Conservation (phyloP, 306 rosid species). For the Argentina anserina region DNA sequence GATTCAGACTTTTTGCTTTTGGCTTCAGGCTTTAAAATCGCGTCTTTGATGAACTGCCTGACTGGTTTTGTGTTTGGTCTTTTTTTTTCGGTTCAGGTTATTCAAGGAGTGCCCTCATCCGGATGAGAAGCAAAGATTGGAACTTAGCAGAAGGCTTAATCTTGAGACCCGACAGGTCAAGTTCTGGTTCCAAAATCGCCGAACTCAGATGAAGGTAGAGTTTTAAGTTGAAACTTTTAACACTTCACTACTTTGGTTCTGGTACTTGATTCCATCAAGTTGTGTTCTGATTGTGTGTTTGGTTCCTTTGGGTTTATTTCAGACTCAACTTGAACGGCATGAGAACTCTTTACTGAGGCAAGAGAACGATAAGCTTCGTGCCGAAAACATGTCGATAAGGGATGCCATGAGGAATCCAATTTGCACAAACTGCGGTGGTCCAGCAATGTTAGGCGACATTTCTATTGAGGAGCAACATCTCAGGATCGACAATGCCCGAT, state of each 20-base stretch:
- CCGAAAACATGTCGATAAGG: conserved; percentile 88
- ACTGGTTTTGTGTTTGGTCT: neutral
- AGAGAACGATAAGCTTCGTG: conserved; percentile 88
- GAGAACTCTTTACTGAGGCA: conserved; percentile 87
- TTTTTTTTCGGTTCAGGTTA: conserved; percentile 34
- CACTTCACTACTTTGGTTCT: neutral
- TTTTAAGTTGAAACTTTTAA: no score
- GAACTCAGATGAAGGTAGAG: conserved; percentile 93
- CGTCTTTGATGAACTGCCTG: neutral
- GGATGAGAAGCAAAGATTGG: conserved; percentile 89
- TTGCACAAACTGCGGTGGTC: conserved; percentile 90
- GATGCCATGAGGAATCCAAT: conserved; percentile 95
- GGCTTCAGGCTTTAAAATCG: neutral
- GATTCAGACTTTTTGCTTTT: neutral
- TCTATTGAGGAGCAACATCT: conserved; percentile 90
- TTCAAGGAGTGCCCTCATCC: conserved; percentile 98
- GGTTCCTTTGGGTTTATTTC: conserved; percentile 3
- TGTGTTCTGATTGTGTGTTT: neutral
- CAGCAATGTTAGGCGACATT: conserved; percentile 75
- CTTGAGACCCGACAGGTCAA: conserved; percentile 92
- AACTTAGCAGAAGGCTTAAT: conserved; percentile 68
- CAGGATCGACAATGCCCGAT: conserved; percentile 74
- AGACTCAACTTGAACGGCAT: conserved; percentile 97
- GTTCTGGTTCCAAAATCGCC: conserved; percentile 98
- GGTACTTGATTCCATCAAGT: neutral